Evolutionary conservation across 805 yeast genomes (phyloP).

Genomic region (Saturnispora halmiae): DNA sequence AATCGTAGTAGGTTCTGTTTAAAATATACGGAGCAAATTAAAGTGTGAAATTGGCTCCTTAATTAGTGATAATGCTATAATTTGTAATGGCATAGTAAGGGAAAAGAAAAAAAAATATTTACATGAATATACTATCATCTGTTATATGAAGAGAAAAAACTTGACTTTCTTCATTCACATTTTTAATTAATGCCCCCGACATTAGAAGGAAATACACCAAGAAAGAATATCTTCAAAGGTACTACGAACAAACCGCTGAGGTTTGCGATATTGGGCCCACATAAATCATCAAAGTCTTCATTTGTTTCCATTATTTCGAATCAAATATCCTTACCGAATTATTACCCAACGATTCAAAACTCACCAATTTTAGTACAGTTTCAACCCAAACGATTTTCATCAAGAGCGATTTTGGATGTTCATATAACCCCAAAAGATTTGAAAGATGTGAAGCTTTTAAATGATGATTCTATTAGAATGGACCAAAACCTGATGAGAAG

Average conservation of each 20-base stretch:
- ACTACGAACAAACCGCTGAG: slow-evolving; percentile 26
- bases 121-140: too few relatives aligned
- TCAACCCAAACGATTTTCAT: slow-evolving; percentile 32
- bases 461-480: slow-evolving; percentile 5
- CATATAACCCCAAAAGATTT: slow-evolving; percentile 35
- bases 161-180: slow-evolving; percentile 34
- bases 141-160: too few relatives aligned
- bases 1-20: too few relatives aligned
- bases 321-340: slow-evolving; percentile 42
- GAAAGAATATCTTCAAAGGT: slow-evolving; percentile 21
- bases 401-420: slow-evolving; percentile 40
- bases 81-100: too few relatives aligned
- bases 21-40: too few relatives aligned
- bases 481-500: slow-evolving; percentile 5
- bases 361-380: slow-evolving; percentile 51
- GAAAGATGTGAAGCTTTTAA: slow-evolving; percentile 21
- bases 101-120: too few relatives aligned
- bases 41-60: too few relatives aligned
- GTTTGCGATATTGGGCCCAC: slow-evolving; percentile 28
- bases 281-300: slow-evolving; percentile 25
- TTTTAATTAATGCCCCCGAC: neutral
- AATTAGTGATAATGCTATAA: too few relatives aligned
- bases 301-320: slow-evolving; percentile 26
- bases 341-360: slow-evolving; percentile 63
- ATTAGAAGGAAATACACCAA: slow-evolving; percentile 3